phyloP scores from a whole-genome alignment of 148 eudicot species.

The Hydrangea macrophylla region DNA sequence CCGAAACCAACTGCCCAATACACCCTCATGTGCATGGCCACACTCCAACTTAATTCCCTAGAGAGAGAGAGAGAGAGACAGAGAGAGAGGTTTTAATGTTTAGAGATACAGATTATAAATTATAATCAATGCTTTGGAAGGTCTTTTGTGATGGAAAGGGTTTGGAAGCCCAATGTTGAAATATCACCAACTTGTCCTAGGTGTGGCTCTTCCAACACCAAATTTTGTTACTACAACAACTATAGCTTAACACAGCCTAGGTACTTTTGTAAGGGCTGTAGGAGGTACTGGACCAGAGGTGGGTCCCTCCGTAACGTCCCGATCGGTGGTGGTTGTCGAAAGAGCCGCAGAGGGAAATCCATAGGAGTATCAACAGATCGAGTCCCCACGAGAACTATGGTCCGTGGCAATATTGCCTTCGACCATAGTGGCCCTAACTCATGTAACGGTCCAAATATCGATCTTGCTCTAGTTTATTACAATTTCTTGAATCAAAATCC shows the following conservation, averaged over 20 bases:
- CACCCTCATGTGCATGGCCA: not conserved
- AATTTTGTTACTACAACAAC: constrained; percentile 44
- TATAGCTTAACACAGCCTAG: constrained; percentile 39
- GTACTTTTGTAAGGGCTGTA: constrained; percentile 37
- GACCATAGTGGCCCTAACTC: not conserved
- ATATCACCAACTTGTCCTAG: constrained; percentile 33
- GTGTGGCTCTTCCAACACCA: constrained; percentile 39
- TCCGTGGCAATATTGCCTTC: not conserved
- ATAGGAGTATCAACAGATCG: not conserved
- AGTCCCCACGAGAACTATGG: not conserved
- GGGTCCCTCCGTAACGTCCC: constrained; percentile 43
- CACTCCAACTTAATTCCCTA: not conserved
- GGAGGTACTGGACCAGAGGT: constrained; percentile 44
- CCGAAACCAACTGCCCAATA: not conserved
- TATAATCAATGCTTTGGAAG: not conserved
- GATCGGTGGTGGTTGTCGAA: constrained; percentile 39
- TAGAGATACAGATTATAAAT: not conserved
- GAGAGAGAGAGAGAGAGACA: not conserved
- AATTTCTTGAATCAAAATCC: constrained; percentile 30
- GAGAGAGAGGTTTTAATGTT: constrained; percentile 1
- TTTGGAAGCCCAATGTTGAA: constrained; percentile 31
- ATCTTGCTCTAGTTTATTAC: constrained; percentile 35
- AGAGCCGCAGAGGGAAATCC: constrained; percentile 24
- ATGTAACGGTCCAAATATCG: constrained; percentile 15
- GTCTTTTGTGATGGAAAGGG: constrained; percentile 18